Base-by-base conservation (phyloP, 2,329 filamentous ascomycete species). In the Ceratocystis alfenasii region DNA sequence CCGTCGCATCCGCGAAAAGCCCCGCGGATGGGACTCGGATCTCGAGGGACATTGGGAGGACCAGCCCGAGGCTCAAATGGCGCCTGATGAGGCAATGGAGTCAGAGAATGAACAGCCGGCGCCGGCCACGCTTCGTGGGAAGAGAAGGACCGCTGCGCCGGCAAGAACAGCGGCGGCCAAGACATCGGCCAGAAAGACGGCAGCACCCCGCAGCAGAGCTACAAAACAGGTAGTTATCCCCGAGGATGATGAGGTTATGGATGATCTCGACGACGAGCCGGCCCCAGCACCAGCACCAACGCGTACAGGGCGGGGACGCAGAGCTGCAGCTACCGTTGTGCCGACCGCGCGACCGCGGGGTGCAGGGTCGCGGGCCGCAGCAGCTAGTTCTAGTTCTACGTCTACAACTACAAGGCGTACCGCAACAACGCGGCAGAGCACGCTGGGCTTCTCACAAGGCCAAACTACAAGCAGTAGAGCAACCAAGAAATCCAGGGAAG, bases 11-110 rank as follows among this genome's bases (percentile, higher is more conserved):
- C 79, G 89, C 68, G 61, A 61, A 44, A 93, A 89, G 73, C 86
- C 89, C 0, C 82, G 84, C 10, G 80, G 80, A 1, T 97, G 92
- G 91, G 90, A 97, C 72, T 89, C 85, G n/a, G 93, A 97, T 69
- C 78, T 92, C 30, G 87, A 96, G 62, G 94, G 92, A 0, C 81
- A 81, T 63, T 97, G 93, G 92, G 87, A 87, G 68, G 88, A 94
- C 61, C 85, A 90, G 67, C 84, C 88, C 0, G 86, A 83, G 6
- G 89, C 76, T 6, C n/a, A 62, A 17, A 17, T 65, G 36, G 80
- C 81, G 17, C 80, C 80, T 15, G 79, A 80, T 36, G 79, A 82
- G 53, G 76, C 10, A 74, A 3, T 73, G 74, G 57, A 75, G 74
- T 62, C 70, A 73, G 75, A 68, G 71, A 72, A 0, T 75, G 73